These are phyloP conservation scores for Diplocarpon mali DNA, from an alignment of 2,329 filamentous ascomycete genomes.

Conservation along the genomic window DNA sequence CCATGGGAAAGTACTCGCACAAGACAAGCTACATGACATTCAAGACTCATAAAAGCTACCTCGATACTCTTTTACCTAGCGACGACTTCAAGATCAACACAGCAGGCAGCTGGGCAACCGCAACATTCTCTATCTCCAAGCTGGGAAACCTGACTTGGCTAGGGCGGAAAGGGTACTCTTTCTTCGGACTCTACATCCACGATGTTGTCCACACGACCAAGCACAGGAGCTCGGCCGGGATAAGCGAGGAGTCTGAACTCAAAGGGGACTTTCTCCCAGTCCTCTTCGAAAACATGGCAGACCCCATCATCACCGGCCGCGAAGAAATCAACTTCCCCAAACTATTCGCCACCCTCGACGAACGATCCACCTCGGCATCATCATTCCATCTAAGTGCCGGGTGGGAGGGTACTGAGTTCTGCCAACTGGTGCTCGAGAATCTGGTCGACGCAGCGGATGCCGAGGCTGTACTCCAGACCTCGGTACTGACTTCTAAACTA, in stretches of 20 bases:
- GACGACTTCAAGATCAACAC: conserved; percentile 22
- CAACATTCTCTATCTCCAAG: conserved; percentile 31
- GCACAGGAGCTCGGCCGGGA: background rate
- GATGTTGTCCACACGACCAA: conserved; percentile 38
- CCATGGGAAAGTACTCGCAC: conserved; percentile 1
- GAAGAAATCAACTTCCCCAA: conserved; percentile 48
- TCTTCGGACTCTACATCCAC: conserved; percentile 49
- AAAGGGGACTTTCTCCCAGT: conserved; percentile 38
- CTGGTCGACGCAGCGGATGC: background rate
- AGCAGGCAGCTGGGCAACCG: conserved; percentile 24
- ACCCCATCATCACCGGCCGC: conserved; percentile 45
- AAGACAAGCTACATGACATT: conserved; percentile 29
- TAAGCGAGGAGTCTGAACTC: conserved; percentile 13
- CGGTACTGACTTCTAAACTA: background rate
- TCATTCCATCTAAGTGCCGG: conserved; percentile 11
- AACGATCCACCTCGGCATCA: background rate
- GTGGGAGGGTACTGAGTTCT: conserved; percentile 16
- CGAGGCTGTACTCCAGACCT: background rate
- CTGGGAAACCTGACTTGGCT: conserved; percentile 47
- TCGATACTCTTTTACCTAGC: conserved; percentile 30
- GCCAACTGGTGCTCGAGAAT: conserved; percentile 5
- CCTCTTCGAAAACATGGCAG: conserved; percentile 42
- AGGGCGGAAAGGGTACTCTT: conserved; percentile 45
- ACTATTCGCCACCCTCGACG: conserved; percentile 28
- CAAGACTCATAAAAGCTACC: conserved; percentile 29